Evolutionary conservation across 2,329 filamentous ascomycete species (phyloP), one percentile per base, ranked within the genome.

Genomic region (Phyllosticta ampelicida): DNA sequence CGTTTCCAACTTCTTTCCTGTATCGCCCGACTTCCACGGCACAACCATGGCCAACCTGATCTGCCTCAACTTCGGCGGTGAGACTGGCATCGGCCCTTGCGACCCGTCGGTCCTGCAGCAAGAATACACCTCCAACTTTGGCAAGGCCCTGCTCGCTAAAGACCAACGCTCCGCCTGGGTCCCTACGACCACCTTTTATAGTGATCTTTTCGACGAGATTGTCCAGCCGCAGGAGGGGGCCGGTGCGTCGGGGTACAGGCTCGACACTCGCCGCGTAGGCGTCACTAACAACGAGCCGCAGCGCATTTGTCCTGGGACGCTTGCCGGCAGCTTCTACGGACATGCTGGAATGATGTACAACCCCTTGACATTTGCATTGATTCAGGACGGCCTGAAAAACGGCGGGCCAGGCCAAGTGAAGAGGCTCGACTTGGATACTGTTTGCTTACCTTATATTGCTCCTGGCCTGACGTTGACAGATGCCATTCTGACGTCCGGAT

Each of bases 101-200:
- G 65, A 68, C 0, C 78, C 78, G 0, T 63, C 72, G 0, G 64
- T 80, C 23, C 65, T 77, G 5, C 78, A 82, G 66, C 79, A 81
- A 62, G 61, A 73, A 53, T 75, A 75, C 58, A 71, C 72, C 48
- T 74, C 71, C 26, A 68, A 72, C 3, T 79, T 74, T 65, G 69
- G 81, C 60, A 62, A 60, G 4, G 70, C 69, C 0, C 65, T 82
- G 3, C 71, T 78, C 11, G 61, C 61, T 9, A 68, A 75, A 51
- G 74, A 72, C 21, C 79, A 80, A 0, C 77, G 78, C 55, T 77
- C 75, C 0, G 78, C 77, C 4, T 82, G 80, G 61, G 77, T 83
- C 0, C 78, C 79, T 0, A 82, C 79, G 0, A 82, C 80, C 0
- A 78, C 73, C 0, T 69, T 83, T 51, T 82, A 78, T 67, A 77